Percentiles rank a stretch among this genome's conserved stretches.
phyloP scores from a whole-genome alignment of 2,329 filamentous ascomycete species.

The Penicillium sp. region DNA sequence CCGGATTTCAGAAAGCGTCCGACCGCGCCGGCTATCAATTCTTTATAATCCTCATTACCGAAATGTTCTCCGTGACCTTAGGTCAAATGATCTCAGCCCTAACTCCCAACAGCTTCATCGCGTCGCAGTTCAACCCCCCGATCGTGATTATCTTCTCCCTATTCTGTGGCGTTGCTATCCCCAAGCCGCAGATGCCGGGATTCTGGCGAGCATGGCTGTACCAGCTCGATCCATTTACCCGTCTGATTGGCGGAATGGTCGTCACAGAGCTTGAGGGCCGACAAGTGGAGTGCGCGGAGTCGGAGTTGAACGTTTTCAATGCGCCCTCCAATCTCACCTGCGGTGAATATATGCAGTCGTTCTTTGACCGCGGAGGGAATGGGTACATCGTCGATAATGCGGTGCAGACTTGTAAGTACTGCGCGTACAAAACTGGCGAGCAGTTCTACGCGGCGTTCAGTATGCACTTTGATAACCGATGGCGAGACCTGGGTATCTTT shows the following conservation, averaged over 20 bases:
- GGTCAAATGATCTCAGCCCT: constrained; percentile 74
- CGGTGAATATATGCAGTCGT: constrained; percentile 71
- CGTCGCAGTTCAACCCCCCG: constrained; percentile 76
- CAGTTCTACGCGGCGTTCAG: constrained; percentile 71
- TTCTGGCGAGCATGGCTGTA: constrained; percentile 83
- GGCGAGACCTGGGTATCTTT: constrained; percentile 81
- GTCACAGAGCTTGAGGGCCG: constrained; percentile 71
- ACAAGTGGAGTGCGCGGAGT: constrained; percentile 58
- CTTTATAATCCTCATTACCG: constrained; percentile 78
- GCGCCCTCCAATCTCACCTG: constrained; percentile 67
- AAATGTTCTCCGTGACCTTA: constrained; percentile 79
- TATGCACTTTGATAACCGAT: constrained; percentile 66
- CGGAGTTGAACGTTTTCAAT: constrained; percentile 67
- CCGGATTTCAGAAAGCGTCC: constrained; percentile 64
- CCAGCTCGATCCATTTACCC: constrained; percentile 78
- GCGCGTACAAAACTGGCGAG: constrained; percentile 75
- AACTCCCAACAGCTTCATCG: constrained; percentile 76
- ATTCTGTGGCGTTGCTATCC: constrained; percentile 85
- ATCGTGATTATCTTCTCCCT: constrained; percentile 78
- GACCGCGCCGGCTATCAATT: constrained; percentile 80
- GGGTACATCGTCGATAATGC: constrained; percentile 70
- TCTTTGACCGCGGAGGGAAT: constrained; percentile 65
- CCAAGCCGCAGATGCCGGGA: constrained; percentile 70
- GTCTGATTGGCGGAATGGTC: constrained; percentile 76
- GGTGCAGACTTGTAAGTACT: constrained; percentile 72